Percentiles rank a stretch among this genome's conserved stretches.
Evolutionary conservation across 2,329 filamentous ascomycete genomes (phyloP).

Genomic region (Byssochlamys sp.): DNA sequence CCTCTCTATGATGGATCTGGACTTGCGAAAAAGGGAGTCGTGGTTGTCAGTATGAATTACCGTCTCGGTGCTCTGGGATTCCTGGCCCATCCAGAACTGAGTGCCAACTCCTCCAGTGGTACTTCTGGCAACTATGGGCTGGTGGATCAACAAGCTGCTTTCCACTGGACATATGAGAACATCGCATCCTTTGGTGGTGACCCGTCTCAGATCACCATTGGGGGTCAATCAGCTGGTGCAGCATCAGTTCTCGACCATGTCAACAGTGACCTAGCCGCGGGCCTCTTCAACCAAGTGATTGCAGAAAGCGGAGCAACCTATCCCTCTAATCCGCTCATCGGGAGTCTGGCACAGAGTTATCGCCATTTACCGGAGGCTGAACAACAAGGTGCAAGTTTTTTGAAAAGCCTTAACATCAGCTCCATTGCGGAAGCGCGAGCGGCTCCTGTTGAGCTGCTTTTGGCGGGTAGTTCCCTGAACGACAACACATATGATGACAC

Average conservation of each 20-base stretch:
- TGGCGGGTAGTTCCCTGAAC: conserved; percentile 11
- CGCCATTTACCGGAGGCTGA: conserved; percentile 14
- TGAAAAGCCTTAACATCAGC: conserved; percentile 29
- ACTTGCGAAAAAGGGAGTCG: conserved; percentile 3
- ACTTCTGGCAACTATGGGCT: conserved; percentile 20
- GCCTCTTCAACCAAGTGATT: conserved; percentile 20
- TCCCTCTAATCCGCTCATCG: conserved; percentile 20
- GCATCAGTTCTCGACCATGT: conserved; percentile 14
- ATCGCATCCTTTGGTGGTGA: conserved; percentile 16
- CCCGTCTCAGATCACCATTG: conserved; percentile 14
- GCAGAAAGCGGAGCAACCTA: conserved; percentile 23
- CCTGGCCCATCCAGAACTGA: conserved; percentile 16
- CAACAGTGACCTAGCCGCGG: conserved; percentile 14
- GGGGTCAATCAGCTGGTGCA: conserved; percentile 25
- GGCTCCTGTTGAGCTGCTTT: conserved; percentile 27
- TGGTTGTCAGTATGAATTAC: conserved; percentile 17
- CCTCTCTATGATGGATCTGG: background rate
- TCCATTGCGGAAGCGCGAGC: conserved; percentile 33
- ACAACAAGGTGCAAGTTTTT: conserved; percentile 20
- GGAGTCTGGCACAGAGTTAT: conserved; percentile 17
- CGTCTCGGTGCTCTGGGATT: conserved; percentile 18
- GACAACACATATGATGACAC: conserved; percentile 16
- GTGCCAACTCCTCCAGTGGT: conserved; percentile 13
- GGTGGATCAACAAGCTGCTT: conserved; percentile 15
- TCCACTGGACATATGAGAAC: conserved; percentile 14